Conservation (phyloP, 352 stramenopile genomes). For the Globisporangium perplexum region DNA sequence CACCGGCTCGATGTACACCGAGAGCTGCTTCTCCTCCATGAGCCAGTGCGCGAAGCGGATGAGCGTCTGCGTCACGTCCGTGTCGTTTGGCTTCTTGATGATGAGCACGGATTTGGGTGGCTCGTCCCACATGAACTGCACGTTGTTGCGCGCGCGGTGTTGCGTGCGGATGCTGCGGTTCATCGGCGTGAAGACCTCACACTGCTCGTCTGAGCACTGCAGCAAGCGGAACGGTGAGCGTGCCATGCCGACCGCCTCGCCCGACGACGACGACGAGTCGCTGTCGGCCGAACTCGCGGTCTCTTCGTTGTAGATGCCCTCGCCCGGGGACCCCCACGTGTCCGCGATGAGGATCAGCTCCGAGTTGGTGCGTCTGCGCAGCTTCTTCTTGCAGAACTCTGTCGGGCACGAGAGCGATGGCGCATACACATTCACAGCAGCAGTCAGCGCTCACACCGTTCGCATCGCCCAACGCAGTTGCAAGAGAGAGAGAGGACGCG, state of each 20-base stretch:
- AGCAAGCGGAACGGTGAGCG: conserved; percentile 72
- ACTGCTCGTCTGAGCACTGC: conserved; percentile 86
- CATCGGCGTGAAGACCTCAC: conserved; percentile 81
- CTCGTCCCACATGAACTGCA: conserved; percentile 88
- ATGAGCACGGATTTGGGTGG: conserved; percentile 75
- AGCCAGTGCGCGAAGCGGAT: conserved; percentile 64
- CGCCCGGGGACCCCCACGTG: conserved; percentile 61
- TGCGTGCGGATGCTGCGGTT: conserved; percentile 85
- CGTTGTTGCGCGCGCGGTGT: conserved; percentile 82
- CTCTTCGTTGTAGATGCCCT: conserved; percentile 72
- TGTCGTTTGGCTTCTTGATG: conserved; percentile 88
- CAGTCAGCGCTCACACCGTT: neutral
- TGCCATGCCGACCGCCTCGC: conserved; percentile 26
- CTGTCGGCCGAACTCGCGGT: conserved; percentile 39
- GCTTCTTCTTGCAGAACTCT: conserved; percentile 47
- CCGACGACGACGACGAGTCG: conserved; percentile 31
- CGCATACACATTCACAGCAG: too few relatives aligned
- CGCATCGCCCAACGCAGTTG: too few relatives aligned
- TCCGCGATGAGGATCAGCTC: conserved; percentile 81
- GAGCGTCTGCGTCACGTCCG: conserved; percentile 66
- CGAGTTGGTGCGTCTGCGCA: conserved; percentile 72
- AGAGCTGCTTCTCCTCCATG: conserved; percentile 61
- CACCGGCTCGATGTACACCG: conserved; percentile 63
- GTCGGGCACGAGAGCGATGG: neutral
- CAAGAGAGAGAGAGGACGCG: neutral